Conservation (phyloP, 164 flowering plant species). For the Stephania japonica region DNA sequence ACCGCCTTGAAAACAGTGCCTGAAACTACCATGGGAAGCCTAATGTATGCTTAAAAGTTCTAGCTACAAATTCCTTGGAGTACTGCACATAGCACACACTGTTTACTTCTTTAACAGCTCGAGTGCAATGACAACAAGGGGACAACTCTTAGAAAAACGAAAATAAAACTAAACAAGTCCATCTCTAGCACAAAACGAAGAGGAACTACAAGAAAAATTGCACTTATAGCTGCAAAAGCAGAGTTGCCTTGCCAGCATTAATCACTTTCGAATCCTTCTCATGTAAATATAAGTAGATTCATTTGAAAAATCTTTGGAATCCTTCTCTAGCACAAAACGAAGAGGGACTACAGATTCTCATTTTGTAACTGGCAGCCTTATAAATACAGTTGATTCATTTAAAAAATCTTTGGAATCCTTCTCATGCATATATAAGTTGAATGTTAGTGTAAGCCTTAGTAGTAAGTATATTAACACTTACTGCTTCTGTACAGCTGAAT, state of each 20-base stretch:
- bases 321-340: too few relatives aligned
- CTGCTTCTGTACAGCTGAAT: conserved; percentile 79
- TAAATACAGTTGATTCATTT: neutral
- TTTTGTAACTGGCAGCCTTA: neutral
- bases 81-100: neutral
- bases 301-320: too few relatives aligned
- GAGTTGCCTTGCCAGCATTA: neutral
- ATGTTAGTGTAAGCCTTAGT: neutral
- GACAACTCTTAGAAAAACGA: neutral
- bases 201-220: neutral
- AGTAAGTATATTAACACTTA: conserved; percentile 33
- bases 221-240: neutral
- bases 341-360: too few relatives aligned
- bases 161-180: neutral
- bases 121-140: neutral
- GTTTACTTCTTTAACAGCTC: neutral
- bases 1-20: too few relatives aligned
- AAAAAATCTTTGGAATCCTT: neutral
- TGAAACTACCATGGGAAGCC: neutral
- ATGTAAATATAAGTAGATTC: too few relatives aligned
- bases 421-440: neutral
- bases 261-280: too few relatives aligned
- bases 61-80: neutral
- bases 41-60: neutral
- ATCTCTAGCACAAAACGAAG: neutral